Percentiles rank a stretch among this genome's conserved stretches.
Conservation (phyloP, 2,329 filamentous ascomycete genomes). For the Tolypocladium ophioglossoides region DNA sequence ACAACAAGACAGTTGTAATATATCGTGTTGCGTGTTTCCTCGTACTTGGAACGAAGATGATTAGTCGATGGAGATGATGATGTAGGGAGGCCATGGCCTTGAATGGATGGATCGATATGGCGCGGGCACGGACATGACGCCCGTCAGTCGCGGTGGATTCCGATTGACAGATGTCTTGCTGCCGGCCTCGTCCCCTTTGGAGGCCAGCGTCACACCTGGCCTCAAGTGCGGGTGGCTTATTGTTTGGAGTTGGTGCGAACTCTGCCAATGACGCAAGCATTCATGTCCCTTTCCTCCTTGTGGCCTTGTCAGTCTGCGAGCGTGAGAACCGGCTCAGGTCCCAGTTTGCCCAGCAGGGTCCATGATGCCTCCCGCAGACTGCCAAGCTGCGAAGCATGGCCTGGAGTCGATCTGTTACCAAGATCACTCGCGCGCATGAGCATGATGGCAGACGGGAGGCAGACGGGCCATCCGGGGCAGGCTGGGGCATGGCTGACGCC, state of each 20-base stretch:
- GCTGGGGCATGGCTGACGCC: slow-evolving; percentile 1
- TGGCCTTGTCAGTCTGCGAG: neutral
- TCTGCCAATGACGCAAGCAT: neutral
- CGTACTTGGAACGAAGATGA: too few species aligned
- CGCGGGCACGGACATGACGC: neutral
- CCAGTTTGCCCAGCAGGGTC: neutral
- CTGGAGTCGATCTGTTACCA: neutral
- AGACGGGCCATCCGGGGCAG: neutral
- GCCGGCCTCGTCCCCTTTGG: neutral
- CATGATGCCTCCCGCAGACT: neutral
- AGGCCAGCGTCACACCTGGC: neutral
- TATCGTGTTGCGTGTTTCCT: too few species aligned
- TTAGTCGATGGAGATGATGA: too few species aligned
- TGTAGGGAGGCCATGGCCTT: neutral
- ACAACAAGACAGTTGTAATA: too few species aligned
- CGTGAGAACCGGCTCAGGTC: neutral
- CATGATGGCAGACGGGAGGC: neutral
- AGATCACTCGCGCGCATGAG: neutral
- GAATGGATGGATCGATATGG: neutral
- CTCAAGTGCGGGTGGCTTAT: neutral
- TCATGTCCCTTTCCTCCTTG: neutral
- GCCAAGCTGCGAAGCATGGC: neutral
- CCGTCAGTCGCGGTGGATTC: too few species aligned
- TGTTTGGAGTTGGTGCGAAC: neutral
- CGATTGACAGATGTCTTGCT: neutral